A percentile compares a stretch with the other conserved stretches of the same genome.
Conservation (phyloP, 2,329 filamentous ascomycete genomes). For the Penicillium capsulatum region DNA sequence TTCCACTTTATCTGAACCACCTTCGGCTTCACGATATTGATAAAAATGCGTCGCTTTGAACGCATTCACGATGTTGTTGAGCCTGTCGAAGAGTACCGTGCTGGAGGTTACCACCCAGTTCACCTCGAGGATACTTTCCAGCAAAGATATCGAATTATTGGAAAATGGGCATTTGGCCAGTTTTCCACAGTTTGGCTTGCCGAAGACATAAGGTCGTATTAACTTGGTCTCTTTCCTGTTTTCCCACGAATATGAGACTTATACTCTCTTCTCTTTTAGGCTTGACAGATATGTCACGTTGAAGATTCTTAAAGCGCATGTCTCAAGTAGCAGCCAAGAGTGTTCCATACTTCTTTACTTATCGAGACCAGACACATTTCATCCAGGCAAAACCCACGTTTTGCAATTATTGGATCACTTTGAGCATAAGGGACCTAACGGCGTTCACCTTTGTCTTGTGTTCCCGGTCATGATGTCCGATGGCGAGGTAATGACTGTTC, state of each 20-base stretch:
- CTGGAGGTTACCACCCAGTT: slow-evolving; percentile 26
- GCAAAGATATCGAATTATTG: slow-evolving; percentile 14
- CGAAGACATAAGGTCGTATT: slow-evolving; percentile 12
- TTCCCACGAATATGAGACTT: slow-evolving; percentile 5
- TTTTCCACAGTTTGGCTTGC: slow-evolving; percentile 29
- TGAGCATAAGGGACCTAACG: slow-evolving; percentile 22
- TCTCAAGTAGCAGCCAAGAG: slow-evolving; percentile 19
- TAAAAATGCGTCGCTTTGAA: slow-evolving; percentile 6
- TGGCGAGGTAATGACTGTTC: slow-evolving; percentile 17
- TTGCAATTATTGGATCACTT: slow-evolving; percentile 23
- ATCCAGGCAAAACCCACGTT: slow-evolving; percentile 20
- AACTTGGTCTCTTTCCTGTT: neutral
- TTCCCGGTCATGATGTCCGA: slow-evolving; percentile 25
- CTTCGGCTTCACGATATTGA: neutral
- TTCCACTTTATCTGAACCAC: neutral
- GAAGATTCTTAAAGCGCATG: slow-evolving; percentile 25
- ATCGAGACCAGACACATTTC: slow-evolving; percentile 7
- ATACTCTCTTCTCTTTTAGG: slow-evolving; percentile 9
- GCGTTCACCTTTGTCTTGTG: slow-evolving; percentile 23
- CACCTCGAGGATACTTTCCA: slow-evolving; percentile 22
- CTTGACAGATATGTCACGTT: slow-evolving; percentile 18
- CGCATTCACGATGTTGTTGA: slow-evolving; percentile 12
- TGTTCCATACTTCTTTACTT: slow-evolving; percentile 17
- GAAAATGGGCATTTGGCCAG: slow-evolving; percentile 9
- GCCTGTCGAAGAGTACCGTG: slow-evolving; percentile 24